These are phyloP conservation scores for Ceratocystis colombiana DNA, from an alignment of 2,329 filamentous ascomycete genomes.

Conservation along the genomic window DNA sequence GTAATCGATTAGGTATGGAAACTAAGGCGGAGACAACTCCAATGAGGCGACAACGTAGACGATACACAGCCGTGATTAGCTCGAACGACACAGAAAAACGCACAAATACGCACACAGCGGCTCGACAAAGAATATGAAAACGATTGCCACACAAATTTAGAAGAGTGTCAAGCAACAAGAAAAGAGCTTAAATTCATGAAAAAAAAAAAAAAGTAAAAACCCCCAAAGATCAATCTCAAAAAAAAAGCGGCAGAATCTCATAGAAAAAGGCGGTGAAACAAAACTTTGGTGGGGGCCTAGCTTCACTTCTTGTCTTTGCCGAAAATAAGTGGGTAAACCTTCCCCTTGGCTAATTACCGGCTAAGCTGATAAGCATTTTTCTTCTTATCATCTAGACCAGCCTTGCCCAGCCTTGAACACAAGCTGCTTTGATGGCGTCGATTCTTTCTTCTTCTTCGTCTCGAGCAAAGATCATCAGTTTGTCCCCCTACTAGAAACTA, in stretches of 20 bases:
- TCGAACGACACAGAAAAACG: not conserved
- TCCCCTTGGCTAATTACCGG: conserved; percentile 6
- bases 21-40: too few relatives aligned
- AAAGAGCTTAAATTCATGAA: not conserved
- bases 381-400: not conserved
- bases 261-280: conserved; percentile 13
- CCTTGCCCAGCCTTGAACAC: conserved; percentile 14
- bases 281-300: conserved; percentile 5
- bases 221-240: not conserved
- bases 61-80: not conserved
- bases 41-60: too few relatives aligned
- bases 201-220: not conserved
- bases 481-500: not conserved
- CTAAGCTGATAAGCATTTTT: conserved; percentile 23
- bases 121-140: not conserved
- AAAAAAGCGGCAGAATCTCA: conserved; percentile 15
- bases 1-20: too few relatives aligned
- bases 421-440: conserved; percentile 8
- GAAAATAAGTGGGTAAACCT: not conserved
- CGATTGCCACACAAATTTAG: not conserved
- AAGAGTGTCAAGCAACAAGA: not conserved
- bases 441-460: conserved; percentile 18
- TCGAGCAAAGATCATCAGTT: conserved; percentile 13
- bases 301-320: not conserved
- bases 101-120: too few relatives aligned